A percentile compares a stretch with the other conserved stretches of the same genome.
Evolutionary conservation across 2,329 filamentous ascomycete species (phyloP).

Genomic region (Elsinoe perseae): DNA sequence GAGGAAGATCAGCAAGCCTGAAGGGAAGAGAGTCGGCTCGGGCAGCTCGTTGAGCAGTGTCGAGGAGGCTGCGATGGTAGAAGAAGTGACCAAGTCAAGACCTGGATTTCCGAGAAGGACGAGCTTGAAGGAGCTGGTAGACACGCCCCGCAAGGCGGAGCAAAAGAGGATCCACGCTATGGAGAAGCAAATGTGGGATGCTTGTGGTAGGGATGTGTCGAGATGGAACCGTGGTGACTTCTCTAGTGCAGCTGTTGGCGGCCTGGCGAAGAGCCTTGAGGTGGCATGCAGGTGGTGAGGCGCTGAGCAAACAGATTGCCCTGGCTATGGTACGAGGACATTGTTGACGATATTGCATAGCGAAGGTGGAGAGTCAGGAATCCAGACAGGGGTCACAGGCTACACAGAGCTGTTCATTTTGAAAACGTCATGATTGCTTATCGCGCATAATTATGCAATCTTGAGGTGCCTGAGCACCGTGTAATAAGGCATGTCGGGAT

Average conservation of each 20-base stretch:
- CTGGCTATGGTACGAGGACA: too few relatives aligned
- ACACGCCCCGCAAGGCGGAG: constrained; percentile 1
- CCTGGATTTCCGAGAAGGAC: not conserved
- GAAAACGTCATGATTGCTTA: too few relatives aligned
- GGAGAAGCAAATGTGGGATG: constrained; percentile 11
- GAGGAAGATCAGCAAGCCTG: constrained; percentile 2
- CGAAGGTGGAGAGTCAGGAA: not conserved
- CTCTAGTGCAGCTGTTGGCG: not conserved
- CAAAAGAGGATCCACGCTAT: not conserved
- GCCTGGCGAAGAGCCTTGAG: constrained; percentile 3
- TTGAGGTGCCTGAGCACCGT: too few relatives aligned
- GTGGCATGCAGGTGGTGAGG: constrained; percentile 2
- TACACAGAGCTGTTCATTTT: not conserved
- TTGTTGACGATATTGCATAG: not conserved
- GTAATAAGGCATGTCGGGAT: too few relatives aligned
- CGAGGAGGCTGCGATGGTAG: not conserved
- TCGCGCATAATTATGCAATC: too few relatives aligned
- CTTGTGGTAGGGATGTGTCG: constrained; percentile 8
- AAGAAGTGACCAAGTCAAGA: not conserved
- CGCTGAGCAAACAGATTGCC: too few relatives aligned
- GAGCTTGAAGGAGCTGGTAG: not conserved
- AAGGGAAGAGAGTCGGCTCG: constrained; percentile 1
- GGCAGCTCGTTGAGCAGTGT: not conserved
- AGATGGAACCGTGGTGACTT: constrained; percentile 14
- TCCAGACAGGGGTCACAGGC: not conserved